Base-by-base conservation (phyloP, 2,329 filamentous ascomycete genomes). In the Botrytis galanthina region DNA sequence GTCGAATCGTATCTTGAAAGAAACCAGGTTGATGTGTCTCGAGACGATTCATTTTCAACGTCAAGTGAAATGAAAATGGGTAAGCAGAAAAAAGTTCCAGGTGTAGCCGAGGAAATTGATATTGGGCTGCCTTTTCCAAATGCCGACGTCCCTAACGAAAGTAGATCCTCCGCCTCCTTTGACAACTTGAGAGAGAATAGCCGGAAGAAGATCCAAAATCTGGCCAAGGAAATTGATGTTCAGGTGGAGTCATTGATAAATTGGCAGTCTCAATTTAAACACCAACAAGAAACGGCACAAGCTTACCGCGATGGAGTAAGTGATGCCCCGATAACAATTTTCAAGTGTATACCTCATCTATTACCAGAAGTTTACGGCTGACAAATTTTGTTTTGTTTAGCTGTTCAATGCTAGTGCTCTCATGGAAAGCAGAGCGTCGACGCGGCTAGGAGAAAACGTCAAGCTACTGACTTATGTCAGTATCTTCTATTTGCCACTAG, bases 311-410 rank as follows among this genome's bases (percentile, higher is more conserved):
- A 51, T 51, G 22, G 22, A 26, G 46, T 51, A 14, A 51, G 22
- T 51, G 1, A 51, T 51, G 0, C 10, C 22, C 3, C 26, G 22
- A 48, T 12, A 4, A 48, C 26, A 12, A 0, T 26, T 0, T 9
- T 26, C 0, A 26, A 48, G 22, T 48, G 8, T 4, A 1, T 1
- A 48, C 22, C 8, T 48, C 0, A 48, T 12, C 3, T 48, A 26
- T 5, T 12, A 4, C 3, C 3, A 26, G 9, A 12, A 48, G 3
- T 26, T 8, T 4, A 12, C 0, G 9, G 12, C 12, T 51, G 22
- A 51, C 22, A 51, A 14, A 26, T 48, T 51, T 12, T 12, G 9
- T 26, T 51, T 0, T 9, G 4, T 26, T 26, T 51, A 51, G 46
- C 22, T 51, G 9, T 51, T 51, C 46, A 51, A 51, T 51, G 46